Base-by-base conservation (phyloP, 208 protist genomes). In the Phytomonas sp. region DNA sequence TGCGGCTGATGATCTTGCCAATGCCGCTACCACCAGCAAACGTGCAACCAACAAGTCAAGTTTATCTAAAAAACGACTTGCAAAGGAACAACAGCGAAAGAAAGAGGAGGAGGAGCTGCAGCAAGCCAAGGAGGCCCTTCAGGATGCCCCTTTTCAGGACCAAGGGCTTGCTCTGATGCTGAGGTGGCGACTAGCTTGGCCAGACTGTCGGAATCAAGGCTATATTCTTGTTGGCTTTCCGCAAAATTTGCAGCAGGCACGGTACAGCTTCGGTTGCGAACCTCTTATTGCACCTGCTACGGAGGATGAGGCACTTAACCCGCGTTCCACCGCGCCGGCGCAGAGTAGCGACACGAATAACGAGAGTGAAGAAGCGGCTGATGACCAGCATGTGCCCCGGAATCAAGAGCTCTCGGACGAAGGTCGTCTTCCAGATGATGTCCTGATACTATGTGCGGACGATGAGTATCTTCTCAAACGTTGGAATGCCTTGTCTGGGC, bases 171-270 rank as follows among this genome's bases (percentile, higher is more conserved):
- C 89, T n/a, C 28, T 88, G 46, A 97, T 97, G 83, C 70, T 97
- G 65, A 84, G 89, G 40, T 95, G 91, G 88, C 91, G 95, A 33
- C 70, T 98, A 2, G 66, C 77, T 5, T 84, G 85, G 68, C 73
- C 85, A 36, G 87, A 91, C 46, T 96, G 91, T 70, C 71, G 72
- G n/a, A 96, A 97, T 70, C 92, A 97, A 53, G 96, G 96, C 30
- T 98, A 92, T 74, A 77, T 98, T 26, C 72, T 98, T 5, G 92
- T 97, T 64, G 94, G 96, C 8, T 91, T 93, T 59, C 96, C 96
- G 31, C 66, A 87, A 31, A 97, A 88, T 28, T 66, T 96, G 9
- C 82, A 83, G 73, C 80, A 94, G 75, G 90, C 89, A 4, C 77
- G 91, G 30, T 79, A 97, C 69, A 68, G 92, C n/a, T 97, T 97